These are phyloP conservation scores for Monosporascus ibericus DNA, from an alignment of 2,329 filamentous ascomycete species.

Conservation along the genomic window DNA sequence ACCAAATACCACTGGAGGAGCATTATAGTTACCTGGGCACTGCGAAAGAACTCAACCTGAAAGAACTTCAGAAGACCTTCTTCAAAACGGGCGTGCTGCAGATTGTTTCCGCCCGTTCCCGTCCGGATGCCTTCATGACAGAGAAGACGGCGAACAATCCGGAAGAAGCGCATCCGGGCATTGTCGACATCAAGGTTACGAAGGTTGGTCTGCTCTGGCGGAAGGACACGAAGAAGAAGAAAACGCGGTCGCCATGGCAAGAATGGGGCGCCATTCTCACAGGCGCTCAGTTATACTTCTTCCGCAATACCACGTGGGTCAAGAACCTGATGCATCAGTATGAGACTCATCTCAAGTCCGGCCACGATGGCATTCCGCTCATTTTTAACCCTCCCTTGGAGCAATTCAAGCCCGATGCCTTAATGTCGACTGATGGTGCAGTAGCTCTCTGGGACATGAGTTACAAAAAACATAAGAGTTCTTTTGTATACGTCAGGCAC, in stretches of 20 bases:
- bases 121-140: constrained; percentile 91
- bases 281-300: constrained; percentile 95
- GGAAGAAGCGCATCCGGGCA: constrained; percentile 78
- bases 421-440: constrained; percentile 90
- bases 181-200: constrained; percentile 95
- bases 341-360: constrained; percentile 73
- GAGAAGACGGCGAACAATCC: constrained; percentile 81
- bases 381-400: constrained; percentile 86
- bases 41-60: constrained; percentile 67
- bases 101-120: constrained; percentile 87
- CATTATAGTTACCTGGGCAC: constrained; percentile 84
- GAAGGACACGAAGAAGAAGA: constrained; percentile 90
- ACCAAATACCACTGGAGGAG: constrained; percentile 89
- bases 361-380: constrained; percentile 68
- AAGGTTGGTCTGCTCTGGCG: constrained; percentile 94
- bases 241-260: constrained; percentile 92
- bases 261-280: constrained; percentile 98
- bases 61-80: constrained; percentile 79
- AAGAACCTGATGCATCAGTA: constrained; percentile 87
- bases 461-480: constrained; percentile 94
- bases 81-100: constrained; percentile 88
- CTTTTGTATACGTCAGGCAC: constrained; percentile 84
- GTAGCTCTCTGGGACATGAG: constrained; percentile 80
- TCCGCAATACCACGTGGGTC: constrained; percentile 87
- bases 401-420: constrained; percentile 86